Base-by-base conservation (phyloP, 306 rosid genomes). In the Fagus sylvatica region DNA sequence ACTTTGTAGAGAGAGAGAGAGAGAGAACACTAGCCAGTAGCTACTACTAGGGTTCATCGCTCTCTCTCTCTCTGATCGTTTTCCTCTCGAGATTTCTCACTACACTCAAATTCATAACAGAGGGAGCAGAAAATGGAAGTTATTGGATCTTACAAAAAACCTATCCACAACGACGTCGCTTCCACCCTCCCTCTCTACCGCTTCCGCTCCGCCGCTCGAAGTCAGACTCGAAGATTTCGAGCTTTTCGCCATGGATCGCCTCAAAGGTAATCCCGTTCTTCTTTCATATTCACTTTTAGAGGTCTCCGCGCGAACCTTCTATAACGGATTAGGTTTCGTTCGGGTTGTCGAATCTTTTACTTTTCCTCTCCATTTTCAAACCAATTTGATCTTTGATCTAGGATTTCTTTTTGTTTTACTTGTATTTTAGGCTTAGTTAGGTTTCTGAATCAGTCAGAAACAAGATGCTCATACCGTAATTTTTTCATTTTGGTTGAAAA, bases 161-260 rank as follows among this genome's bases (percentile, higher is more conserved):
- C 67, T 19, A 32, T 82, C 66, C 51, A 81, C 7, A 71, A 57
- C 84, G 89, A 53, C 73, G 80, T 55, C 77, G 40, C 76, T 34
- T 54, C 85, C 3, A 56, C 89, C 37, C 76, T 93, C 69, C 93
- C 93, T 5, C 86, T 91, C 22, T 91, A 95, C 84, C 97, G 98
- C n/a, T 53, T 90, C 92, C 36, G 90, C 97, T 74, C 99, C 99
- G 0, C 30, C 80, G 1, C 93, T 95, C 32, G 98, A 95, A 78
- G 97, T 93, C 75, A 78, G 93, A 51, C 98, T 95, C 57, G 97
- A 95, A 80, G 96, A 93, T 59, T 95, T 95, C 60, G 96, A 93
- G 87, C 91, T 88, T 60, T 93, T 83, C 75, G 99, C 99, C 83
- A 78, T 93, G 67, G 98, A 95, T 77, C 99, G 97, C 81, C 96